Base-by-base conservation (phyloP, 1,284 basidiomycete species). In the Ceratobasidium sp. region DNA sequence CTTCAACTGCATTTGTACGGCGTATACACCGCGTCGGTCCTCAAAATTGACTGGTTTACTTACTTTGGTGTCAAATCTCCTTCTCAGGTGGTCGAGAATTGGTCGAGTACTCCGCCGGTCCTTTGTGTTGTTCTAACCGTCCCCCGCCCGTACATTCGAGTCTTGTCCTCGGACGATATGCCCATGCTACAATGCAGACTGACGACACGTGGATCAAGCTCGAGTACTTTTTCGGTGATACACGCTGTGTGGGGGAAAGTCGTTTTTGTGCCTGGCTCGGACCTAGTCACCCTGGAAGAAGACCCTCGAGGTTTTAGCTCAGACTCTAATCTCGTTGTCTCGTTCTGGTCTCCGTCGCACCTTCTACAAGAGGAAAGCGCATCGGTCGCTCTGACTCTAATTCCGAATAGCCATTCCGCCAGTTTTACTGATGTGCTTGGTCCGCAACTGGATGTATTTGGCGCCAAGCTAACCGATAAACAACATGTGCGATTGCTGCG, bases 41-140 rank as follows among this genome's bases (percentile, higher is more conserved):
- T 70, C 23, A 33, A 70, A 35, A 35, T 52, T 3, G 50, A 69
- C 18, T 69, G 46, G 67, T 14, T 8, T 33, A 35, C 46, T 14
- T 4, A 14, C 6, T 46, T 57, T 30, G 18, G n/a, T 12, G 4
- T 50, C 30, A 5, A 5, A 12, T 48, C 67, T 38, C 50, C 27
- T 14, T 52, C 67, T 6, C 16, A 2, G 5, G 30, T 69, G 16
- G 35, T 70, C 35, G 20, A n/a, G 10, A 33, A 44, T n/a, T 57
- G 52, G 52, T 4, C 27, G 3, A 33, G 41, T 23, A 16, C 55
- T 8, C 68, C 68, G 20, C 68, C 52, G 1, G 52, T 57, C 2
- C 30, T 70, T 12, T 70, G 68, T 38, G 35, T 70, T n/a, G 52
- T 55, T 12, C 54, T 70, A 2, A 70, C 68, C 18, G 54, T 70